Evolutionary conservation across 1,284 basidiomycete species (phyloP).

Genomic region (Ceratobasidium sp.): DNA sequence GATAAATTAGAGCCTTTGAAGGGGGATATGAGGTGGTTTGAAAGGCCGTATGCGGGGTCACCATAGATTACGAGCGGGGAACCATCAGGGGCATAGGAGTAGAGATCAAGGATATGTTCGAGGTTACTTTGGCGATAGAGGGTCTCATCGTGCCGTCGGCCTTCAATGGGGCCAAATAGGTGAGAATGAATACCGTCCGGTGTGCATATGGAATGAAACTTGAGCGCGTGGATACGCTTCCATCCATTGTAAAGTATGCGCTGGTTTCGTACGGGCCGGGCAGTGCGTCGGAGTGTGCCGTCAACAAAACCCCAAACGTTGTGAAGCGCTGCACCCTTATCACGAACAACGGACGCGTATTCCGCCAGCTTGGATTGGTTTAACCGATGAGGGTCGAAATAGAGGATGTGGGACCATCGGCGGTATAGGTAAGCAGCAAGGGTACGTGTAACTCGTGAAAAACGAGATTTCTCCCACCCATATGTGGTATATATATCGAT

Average conservation of each 20-base stretch:
- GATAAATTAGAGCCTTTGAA: conserved; percentile 46
- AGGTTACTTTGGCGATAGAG: background rate
- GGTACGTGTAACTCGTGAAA: background rate
- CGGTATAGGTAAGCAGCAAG: background rate
- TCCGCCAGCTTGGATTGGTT: background rate
- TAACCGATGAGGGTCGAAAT: background rate
- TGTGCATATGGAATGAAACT: background rate
- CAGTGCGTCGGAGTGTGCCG: background rate
- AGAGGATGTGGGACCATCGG: conserved; percentile 1
- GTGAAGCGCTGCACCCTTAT: background rate
- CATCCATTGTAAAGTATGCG: conserved; percentile 14
- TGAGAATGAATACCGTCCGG: conserved; percentile 9
- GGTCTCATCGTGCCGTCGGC: background rate
- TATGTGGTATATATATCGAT: background rate
- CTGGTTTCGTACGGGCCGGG: conserved; percentile 1
- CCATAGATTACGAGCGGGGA: conserved; percentile 51
- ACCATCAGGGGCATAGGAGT: conserved; percentile 20
- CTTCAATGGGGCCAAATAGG: conserved; percentile 11
- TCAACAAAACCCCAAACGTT: conserved; percentile 8
- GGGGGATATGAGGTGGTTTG: conserved; percentile 52
- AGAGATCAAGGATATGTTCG: background rate
- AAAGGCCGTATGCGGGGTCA: conserved; percentile 55
- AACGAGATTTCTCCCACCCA: background rate
- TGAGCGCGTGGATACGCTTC: background rate
- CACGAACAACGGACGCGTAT: background rate